Evolutionary conservation across 805 yeast species (phyloP), one percentile per base, ranked within the genome.

Genomic region (Torulaspora indica): DNA sequence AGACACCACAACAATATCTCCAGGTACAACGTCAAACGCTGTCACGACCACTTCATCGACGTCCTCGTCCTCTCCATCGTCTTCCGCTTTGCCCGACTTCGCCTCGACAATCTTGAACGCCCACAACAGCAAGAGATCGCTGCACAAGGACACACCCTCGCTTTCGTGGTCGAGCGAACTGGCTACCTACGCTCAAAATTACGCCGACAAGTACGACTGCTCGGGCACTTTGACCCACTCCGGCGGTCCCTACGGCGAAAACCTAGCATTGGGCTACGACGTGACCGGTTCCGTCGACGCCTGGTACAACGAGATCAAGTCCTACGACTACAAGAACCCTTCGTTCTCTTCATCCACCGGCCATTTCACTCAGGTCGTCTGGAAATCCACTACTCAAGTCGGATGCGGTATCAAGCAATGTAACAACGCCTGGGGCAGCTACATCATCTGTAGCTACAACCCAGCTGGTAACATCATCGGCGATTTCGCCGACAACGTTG

Each of bases 341-440:
- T 69, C 69, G 9, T 75, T 66, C 66, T 55, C 70, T 36, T 67
- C 58, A 27, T 59, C 66, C 9, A 78, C 89, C 35, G 91, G 91
- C 38, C 95, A 87, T 65, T 87, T 85, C 70, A 85, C 95, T 24
- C 95, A 85, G 66, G 75, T 87, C 46, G 80, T 87, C 42, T 87
- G 95, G 95, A 78, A 76, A 57, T 61, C 70, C 15, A 72, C 88
- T 39, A 74, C 82, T 28, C 64, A 77, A 59, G 54, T 87, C 12
- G 96, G 95, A 34, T 87, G 96, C 71, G 95, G 82, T 39, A 68
- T 70, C 64, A 79, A 78, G 60, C 62, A 73, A 46, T 86, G 95
- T 65, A 63, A 76, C 44, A 57, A 63, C 30, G 69, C 72, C 59
- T 69, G 72, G 77, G 78, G 79, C 38, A 67, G 69, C 53, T 87